Evolutionary conservation across 352 stramenopile genomes (phyloP).

Genomic region (Globisporangium viniferum): DNA sequence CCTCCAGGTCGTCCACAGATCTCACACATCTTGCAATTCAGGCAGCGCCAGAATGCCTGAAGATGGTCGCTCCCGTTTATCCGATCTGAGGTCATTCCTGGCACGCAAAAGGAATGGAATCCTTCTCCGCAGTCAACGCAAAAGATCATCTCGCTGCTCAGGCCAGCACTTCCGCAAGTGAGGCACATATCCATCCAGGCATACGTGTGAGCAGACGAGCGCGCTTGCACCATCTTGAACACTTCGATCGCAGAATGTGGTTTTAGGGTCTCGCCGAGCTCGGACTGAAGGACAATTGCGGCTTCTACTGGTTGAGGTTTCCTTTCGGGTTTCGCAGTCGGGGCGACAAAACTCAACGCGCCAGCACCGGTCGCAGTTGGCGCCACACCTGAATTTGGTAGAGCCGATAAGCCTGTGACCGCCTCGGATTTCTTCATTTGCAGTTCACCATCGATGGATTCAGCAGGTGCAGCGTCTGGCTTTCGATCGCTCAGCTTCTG

Average conservation of each 20-base stretch:
- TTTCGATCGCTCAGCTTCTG: background rate
- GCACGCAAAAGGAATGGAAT: conserved; percentile 92
- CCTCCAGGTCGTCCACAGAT: conserved; percentile 71
- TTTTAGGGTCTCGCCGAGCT: conserved; percentile 50
- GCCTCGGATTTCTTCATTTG: background rate
- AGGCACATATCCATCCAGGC: conserved; percentile 92
- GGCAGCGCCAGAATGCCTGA: conserved; percentile 88
- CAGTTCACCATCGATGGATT: background rate
- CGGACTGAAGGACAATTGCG: conserved; percentile 48
- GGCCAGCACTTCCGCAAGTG: conserved; percentile 85
- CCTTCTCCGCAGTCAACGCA: conserved; percentile 96
- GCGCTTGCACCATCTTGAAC: conserved; percentile 73
- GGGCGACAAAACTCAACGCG: background rate
- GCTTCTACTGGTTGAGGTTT: background rate
- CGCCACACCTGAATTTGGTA: background rate
- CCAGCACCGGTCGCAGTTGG: background rate
- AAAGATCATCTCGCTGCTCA: conserved; percentile 86
- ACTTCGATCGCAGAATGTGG: conserved; percentile 63
- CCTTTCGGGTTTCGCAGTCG: conserved; percentile 1
- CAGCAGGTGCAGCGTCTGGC: background rate
- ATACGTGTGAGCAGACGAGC: conserved; percentile 75
- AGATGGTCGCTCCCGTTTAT: conserved; percentile 46
- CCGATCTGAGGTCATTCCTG: conserved; percentile 32
- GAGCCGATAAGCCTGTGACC: conserved; percentile 3
- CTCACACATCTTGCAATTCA: conserved; percentile 96